Percentiles rank a stretch among this genome's conserved stretches.
Conservation (phyloP, 2,329 filamentous ascomycete species). For the Epichloe aotearoae region DNA sequence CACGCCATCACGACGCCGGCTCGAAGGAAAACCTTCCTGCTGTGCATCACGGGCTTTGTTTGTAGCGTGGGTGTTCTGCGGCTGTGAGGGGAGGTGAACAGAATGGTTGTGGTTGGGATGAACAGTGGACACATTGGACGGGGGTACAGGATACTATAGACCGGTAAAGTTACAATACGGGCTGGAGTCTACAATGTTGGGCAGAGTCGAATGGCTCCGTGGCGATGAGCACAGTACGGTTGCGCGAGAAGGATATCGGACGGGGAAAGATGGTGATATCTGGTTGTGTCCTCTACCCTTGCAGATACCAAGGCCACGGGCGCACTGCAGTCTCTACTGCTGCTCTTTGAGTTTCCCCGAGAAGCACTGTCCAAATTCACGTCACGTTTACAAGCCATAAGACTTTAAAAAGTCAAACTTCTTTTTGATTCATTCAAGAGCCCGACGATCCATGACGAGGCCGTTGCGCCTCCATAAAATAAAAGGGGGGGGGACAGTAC, state of each 20-base stretch:
- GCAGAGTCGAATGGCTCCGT: too few species aligned
- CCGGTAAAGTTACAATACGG: too few species aligned
- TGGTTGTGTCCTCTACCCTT: too few species aligned
- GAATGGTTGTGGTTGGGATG: too few species aligned
- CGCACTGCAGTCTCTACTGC: not conserved
- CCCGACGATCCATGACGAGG: slow-evolving; percentile 20
- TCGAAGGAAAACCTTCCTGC: not conserved
- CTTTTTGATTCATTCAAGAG: slow-evolving; percentile 22
- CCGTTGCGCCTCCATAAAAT: slow-evolving; percentile 20
- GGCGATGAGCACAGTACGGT: too few species aligned
- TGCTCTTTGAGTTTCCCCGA: not conserved
- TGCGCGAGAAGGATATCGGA: too few species aligned
- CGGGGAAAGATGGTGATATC: too few species aligned
- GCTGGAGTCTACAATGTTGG: too few species aligned
- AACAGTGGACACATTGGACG: too few species aligned
- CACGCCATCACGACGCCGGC: not conserved
- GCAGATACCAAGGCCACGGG: too few species aligned
- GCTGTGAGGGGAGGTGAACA: too few species aligned
- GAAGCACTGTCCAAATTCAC: not conserved
- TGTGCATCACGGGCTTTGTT: not conserved
- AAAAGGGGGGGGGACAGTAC: not conserved
- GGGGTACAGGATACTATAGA: too few species aligned
- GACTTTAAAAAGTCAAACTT: slow-evolving; percentile 15
- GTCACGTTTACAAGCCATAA: not conserved
- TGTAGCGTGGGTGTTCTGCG: not conserved